phyloP scores from a whole-genome alignment of 2,329 filamentous ascomycete genomes.

The Fusarium armeniacum region DNA sequence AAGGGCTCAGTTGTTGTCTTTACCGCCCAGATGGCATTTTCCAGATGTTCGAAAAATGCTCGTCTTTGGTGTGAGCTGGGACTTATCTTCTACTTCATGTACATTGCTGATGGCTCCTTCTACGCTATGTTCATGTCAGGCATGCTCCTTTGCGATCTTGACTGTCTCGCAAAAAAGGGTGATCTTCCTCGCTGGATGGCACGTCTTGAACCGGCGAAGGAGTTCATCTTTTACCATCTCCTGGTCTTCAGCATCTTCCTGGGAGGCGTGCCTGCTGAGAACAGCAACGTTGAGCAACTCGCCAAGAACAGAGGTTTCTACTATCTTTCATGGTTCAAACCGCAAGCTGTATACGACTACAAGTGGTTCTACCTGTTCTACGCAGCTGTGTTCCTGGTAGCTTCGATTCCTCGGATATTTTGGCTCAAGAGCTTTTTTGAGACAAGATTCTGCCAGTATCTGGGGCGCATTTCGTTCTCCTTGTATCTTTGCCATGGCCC shows the following conservation, averaged over 20 bases:
- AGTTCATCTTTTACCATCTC: slow-evolving; percentile 65
- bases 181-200: slow-evolving; percentile 66
- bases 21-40: slow-evolving; percentile 68
- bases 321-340: slow-evolving; percentile 71
- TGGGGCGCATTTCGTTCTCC: slow-evolving; percentile 73
- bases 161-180: slow-evolving; percentile 64
- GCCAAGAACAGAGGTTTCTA: slow-evolving; percentile 71
- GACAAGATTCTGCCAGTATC: slow-evolving; percentile 69
- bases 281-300: slow-evolving; percentile 63
- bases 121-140: slow-evolving; percentile 72
- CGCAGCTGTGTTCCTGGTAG: slow-evolving; percentile 69
- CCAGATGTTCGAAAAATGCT: slow-evolving; percentile 66
- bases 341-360: slow-evolving; percentile 74
- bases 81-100: slow-evolving; percentile 75
- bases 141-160: slow-evolving; percentile 73
- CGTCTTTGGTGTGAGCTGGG: slow-evolving; percentile 67
- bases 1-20: slow-evolving; percentile 75
- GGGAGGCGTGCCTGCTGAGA: slow-evolving; percentile 71
- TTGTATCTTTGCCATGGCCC: slow-evolving; percentile 76
- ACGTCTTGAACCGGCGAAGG: slow-evolving; percentile 63
- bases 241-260: slow-evolving; percentile 69
- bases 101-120: slow-evolving; percentile 75
- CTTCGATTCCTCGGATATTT: slow-evolving; percentile 68
- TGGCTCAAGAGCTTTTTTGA: slow-evolving; percentile 73
- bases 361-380: slow-evolving; percentile 79